phyloP scores from a whole-genome alignment of 1,284 basidiomycete species.

The Ganoderma lingzhi region DNA sequence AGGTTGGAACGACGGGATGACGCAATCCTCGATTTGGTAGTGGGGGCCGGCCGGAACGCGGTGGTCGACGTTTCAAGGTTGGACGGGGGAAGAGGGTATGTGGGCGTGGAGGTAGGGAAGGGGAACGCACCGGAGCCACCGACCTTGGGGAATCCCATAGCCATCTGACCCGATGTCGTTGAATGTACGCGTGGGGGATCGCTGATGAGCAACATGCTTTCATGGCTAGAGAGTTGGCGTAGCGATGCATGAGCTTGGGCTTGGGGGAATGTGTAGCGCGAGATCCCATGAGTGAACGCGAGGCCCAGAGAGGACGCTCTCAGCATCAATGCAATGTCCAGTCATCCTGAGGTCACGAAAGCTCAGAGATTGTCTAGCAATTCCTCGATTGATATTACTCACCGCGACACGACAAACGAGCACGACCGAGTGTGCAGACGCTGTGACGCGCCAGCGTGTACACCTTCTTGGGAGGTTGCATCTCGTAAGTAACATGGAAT shows the following conservation, averaged over 20 bases:
- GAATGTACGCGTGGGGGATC: slow-evolving; percentile 20
- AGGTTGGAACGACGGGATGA: slow-evolving; percentile 1
- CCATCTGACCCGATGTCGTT: slow-evolving; percentile 22
- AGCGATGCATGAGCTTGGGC: slow-evolving; percentile 29
- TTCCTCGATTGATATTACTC: slow-evolving; percentile 36
- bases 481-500: neutral
- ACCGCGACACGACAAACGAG: slow-evolving; percentile 54
- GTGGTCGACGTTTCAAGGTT: slow-evolving; percentile 1
- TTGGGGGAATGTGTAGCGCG: slow-evolving; percentile 33
- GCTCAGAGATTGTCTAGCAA: slow-evolving; percentile 1
- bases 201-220: slow-evolving; percentile 17
- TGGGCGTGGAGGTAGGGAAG: slow-evolving; percentile 1
- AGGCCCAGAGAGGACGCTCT: slow-evolving; percentile 80
- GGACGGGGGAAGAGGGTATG: neutral
- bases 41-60: neutral
- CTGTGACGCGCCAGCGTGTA: slow-evolving; percentile 33
- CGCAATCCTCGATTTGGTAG: slow-evolving; percentile 5
- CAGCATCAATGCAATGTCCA: slow-evolving; percentile 78
- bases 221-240: slow-evolving; percentile 31
- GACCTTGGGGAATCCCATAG: slow-evolving; percentile 5
- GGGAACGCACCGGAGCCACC: neutral
- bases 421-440: slow-evolving; percentile 25
- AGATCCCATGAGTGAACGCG: slow-evolving; percentile 44
- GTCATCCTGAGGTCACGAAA: slow-evolving; percentile 64
- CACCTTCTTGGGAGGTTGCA: slow-evolving; percentile 8